Evolutionary conservation across 768 basidiomycete genomes (phyloP), one percentile per base, ranked within the genome.

Genomic region (Termitomyces sp.): DNA sequence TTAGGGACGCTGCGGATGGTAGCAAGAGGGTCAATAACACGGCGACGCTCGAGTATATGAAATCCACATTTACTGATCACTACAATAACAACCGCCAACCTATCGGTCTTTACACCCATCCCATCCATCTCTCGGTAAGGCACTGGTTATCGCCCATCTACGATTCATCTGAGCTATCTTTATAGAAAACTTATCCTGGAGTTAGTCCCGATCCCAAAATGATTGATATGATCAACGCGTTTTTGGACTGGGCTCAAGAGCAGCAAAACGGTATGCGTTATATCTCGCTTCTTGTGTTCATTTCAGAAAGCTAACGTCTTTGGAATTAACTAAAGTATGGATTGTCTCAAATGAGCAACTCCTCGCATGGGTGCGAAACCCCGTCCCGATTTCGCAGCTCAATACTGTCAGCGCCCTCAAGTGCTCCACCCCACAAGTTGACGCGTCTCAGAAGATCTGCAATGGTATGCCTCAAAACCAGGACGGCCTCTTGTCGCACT

Each of bases 41-140:
- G 11, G 85, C 84, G 2, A 88, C 87, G 5, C 72, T 89, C 5
- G 76, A 72, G 51, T 91, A 88, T 71, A 84, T 91, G 84, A 74
- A 89, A 72, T 77, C 68, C 50, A 88, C 88, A 0, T 92, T 92
- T 70, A 84, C 76, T 1, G 82, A 72, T 48, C 89, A 91, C 69
- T 91, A 91, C 69, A 83, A 78, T 59, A 79, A 77, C 50, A 89
- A 88, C 64, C 79, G 88, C 14, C 88, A 89, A 66, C 90, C 90
- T 0, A 82, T 91, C 56, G 90, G 90, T 44, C 74, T 91, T 27
- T 92, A 91, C 68, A 87, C 86, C 2, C 90, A 92, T 68, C 89
- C 89, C 30, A 86, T 91, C 65, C 88, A 91, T 72, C 66, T 89
- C 46, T 80, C 86, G 40, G 83, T 83, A 55, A 52, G 77, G 66